phyloP scores from a whole-genome alignment of 352 stramenopile species.

The Aphanomyces stellatus region DNA sequence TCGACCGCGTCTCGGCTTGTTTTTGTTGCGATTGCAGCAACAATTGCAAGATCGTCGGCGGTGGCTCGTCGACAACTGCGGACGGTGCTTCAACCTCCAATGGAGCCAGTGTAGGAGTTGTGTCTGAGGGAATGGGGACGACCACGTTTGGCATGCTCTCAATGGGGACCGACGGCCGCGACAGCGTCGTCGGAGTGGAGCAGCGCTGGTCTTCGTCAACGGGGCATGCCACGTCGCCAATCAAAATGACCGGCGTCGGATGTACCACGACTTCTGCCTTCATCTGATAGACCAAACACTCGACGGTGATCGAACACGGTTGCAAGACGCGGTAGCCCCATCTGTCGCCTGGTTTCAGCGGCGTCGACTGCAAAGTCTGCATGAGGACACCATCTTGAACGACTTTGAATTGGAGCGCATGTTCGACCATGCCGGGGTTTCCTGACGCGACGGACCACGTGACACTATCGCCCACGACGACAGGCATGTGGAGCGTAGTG shows the following conservation, averaged over 20 bases:
- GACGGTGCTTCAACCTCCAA: neutral
- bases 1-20: neutral
- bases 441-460: neutral
- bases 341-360: neutral
- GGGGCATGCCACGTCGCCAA: conserved; percentile 15
- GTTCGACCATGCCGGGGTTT: conserved; percentile 16
- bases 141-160: too few species aligned
- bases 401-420: conserved; percentile 2
- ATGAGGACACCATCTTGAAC: neutral
- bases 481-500: neutral
- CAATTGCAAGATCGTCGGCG: neutral
- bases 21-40: neutral
- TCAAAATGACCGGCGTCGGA: neutral
- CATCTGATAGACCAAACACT: conserved; percentile 11
- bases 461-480: neutral
- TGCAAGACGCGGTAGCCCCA: neutral
- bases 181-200: neutral
- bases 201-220: neutral
- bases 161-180: neutral
- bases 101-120: neutral
- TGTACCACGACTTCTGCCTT: neutral
- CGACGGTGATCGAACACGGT: neutral
- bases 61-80: neutral
- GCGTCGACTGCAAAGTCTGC: neutral
- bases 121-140: too few species aligned